Percentiles rank a stretch among this genome's conserved stretches.
These are phyloP conservation scores for Populus hybrid DNA, from an alignment of 441 rosid genomes.

Conservation along the genomic window DNA sequence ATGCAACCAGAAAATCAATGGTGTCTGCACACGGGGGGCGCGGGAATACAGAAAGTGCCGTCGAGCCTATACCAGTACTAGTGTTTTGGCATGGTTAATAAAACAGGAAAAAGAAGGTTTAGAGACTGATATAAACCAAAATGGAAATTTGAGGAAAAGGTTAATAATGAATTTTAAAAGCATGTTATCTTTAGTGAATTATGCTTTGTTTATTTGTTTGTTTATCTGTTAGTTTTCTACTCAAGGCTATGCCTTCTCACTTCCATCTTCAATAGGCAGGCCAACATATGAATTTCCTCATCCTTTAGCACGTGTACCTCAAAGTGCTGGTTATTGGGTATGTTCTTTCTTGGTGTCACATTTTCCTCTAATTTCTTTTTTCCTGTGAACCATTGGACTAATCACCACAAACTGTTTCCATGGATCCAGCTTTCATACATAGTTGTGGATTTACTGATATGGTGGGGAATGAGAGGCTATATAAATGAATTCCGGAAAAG, in stretches of 20 bases:
- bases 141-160: not conserved
- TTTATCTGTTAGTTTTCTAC: constrained; percentile 9
- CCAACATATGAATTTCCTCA: constrained; percentile 98
- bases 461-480: constrained; percentile 96
- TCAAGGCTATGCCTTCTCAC: constrained; percentile 44
- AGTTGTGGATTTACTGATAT: constrained; percentile 88
- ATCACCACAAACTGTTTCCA: constrained; percentile 3
- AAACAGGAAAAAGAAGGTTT: constrained; percentile 1
- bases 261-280: constrained; percentile 79
- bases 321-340: constrained; percentile 99
- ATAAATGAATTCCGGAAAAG: constrained; percentile 90
- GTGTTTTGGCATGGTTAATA: not conserved
- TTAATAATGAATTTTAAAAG: not conserved
- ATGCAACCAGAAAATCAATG: constrained; percentile 1
- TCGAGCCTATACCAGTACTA: not conserved
- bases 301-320: constrained; percentile 95
- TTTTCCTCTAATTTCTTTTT: not conserved
- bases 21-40: not conserved
- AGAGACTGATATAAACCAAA: constrained; percentile 1
- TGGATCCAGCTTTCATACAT: constrained; percentile 80
- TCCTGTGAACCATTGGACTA: constrained; percentile 4
- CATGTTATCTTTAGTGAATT: not conserved
- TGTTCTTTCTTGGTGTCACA: constrained; percentile 20
- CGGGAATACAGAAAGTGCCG: not conserved
- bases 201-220: not conserved